Percentiles rank a stretch among this genome's conserved stretches.
phyloP scores from a whole-genome alignment of 768 basidiomycete genomes.

The Solioccasus polychromus region DNA sequence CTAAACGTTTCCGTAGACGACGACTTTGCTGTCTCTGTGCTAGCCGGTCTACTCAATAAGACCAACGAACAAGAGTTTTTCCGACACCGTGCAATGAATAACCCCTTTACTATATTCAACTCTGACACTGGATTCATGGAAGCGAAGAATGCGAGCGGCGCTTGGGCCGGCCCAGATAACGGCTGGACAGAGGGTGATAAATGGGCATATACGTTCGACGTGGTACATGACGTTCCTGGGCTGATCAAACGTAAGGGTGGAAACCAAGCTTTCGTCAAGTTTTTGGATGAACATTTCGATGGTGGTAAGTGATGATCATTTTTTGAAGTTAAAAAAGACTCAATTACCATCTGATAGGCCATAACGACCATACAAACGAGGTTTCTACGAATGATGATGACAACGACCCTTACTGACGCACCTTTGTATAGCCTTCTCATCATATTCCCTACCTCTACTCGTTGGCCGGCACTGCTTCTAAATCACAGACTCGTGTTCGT shows the following conservation, averaged over 20 bases:
- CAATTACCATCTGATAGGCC: slow-evolving; percentile 40
- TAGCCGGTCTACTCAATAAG: slow-evolving; percentile 55
- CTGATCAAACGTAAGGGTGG: slow-evolving; percentile 67
- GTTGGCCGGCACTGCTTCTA: slow-evolving; percentile 66
- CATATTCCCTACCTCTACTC: slow-evolving; percentile 85
- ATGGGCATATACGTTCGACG: slow-evolving; percentile 78
- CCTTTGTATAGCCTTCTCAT: slow-evolving; percentile 61
- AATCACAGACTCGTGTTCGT: slow-evolving; percentile 68
- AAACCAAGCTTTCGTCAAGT: slow-evolving; percentile 58
- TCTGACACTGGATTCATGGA: slow-evolving; percentile 74
- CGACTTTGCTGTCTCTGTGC: slow-evolving; percentile 68
- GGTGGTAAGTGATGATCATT: slow-evolving; percentile 35
- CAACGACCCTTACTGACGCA: slow-evolving; percentile 5
- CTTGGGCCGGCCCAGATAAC: slow-evolving; percentile 66
- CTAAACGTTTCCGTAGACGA: slow-evolving; percentile 48
- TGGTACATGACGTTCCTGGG: slow-evolving; percentile 65
- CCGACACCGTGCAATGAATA: slow-evolving; percentile 49
- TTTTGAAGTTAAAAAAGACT: too few relatives aligned
- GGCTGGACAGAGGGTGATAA: slow-evolving; percentile 86
- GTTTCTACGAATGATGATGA: slow-evolving; percentile 15
- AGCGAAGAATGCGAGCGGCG: slow-evolving; percentile 63
- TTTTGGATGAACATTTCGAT: slow-evolving; percentile 57
- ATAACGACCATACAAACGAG: slow-evolving; percentile 84
- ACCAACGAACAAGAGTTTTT: slow-evolving; percentile 49
- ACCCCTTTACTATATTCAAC: slow-evolving; percentile 69